These are phyloP conservation scores for Sequoiadendron giganteum DNA, from an alignment of 75 land plant genomes.

Conservation along the genomic window DNA sequence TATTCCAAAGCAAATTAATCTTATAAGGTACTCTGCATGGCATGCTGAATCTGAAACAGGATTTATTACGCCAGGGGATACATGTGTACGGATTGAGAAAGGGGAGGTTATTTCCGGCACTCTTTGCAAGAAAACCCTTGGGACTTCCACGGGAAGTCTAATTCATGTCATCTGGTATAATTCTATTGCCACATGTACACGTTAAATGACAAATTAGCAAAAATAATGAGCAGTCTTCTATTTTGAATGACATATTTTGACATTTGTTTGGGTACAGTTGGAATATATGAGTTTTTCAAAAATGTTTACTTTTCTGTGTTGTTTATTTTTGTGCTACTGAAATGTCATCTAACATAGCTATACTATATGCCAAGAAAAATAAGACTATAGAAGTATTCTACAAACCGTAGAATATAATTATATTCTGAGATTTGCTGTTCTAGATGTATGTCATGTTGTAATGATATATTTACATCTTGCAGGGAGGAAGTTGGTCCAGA, in stretches of 20 bases:
- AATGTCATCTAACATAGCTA: neutral
- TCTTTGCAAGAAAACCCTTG: slow-evolving; percentile 92
- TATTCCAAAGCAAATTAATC: slow-evolving; percentile 98
- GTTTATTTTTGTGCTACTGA: neutral
- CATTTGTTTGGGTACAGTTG: neutral
- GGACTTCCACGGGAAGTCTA: slow-evolving; percentile 91
- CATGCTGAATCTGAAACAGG: slow-evolving; percentile 75
- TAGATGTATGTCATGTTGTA: neutral
- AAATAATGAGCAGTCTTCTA: neutral
- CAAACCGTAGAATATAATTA: neutral
- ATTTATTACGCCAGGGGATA: slow-evolving; percentile 88
- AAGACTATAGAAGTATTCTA: neutral
- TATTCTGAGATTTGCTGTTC: neutral
- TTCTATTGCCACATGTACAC: neutral
- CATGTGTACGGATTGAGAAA: slow-evolving; percentile 83
- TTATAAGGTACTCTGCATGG: slow-evolving; percentile 79
- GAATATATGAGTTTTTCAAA: neutral
- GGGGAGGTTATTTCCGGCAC: slow-evolving; percentile 94
- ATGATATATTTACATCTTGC: slow-evolving; percentile 4
- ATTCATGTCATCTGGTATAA: slow-evolving; percentile 97
- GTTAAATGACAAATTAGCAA: neutral
- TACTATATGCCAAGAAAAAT: neutral
- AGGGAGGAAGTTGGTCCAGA: slow-evolving; percentile 99
- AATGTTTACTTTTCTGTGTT: neutral
- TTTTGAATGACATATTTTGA: neutral